Base-by-base conservation (phyloP, 768 basidiomycete species). In the Vishniacozyma victoriae region DNA sequence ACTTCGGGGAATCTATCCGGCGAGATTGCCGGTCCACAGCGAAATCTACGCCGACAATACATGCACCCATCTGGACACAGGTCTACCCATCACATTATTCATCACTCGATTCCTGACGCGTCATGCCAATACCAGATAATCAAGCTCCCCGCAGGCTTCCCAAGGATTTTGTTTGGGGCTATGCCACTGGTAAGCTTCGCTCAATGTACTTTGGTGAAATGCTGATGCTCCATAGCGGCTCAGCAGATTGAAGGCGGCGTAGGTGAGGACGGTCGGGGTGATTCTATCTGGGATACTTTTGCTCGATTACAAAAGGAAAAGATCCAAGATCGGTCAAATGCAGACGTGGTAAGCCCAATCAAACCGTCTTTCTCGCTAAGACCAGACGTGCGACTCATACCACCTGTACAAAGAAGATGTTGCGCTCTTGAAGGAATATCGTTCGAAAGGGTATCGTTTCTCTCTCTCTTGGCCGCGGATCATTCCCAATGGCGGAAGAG, bases 381-480 rank as follows among this genome's bases (percentile, higher is more conserved):
- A 9, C 9, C 19, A 46, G 45, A 38, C 41, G 5, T 44, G 24
- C 43, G 43, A 35, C 19, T 45, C 42, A 43, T 49, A 49, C 20
- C 48, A 49, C n/a, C 40, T 29, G 15, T 49, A 35, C 16, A 13
- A 25, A 29, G 40, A 42, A 13, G 48, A 49, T 41, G 48, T 49
- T 19, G 24, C 5, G 19, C 36, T 48, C 4, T 38, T 48, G 15
- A 48, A 48, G 38, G 12, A 23, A 38, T 48, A 48, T 24, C 25
- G 29, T 20, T 36, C 46, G 14, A 48, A 38, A n/a, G 46, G 20
- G 1, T 86, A 85, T 73, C 78, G 84, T 13, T 85, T 86, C 71
- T 84, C 82, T 2, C 73, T 86, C 42, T 76, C 83, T 14, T 85
- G 83, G 85, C 78, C 81, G 13, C 78, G 84, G 26, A 78, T 85